Evolutionary conservation across 2,329 filamentous ascomycete genomes (phyloP).

Genomic region (Aspergillus persii): DNA sequence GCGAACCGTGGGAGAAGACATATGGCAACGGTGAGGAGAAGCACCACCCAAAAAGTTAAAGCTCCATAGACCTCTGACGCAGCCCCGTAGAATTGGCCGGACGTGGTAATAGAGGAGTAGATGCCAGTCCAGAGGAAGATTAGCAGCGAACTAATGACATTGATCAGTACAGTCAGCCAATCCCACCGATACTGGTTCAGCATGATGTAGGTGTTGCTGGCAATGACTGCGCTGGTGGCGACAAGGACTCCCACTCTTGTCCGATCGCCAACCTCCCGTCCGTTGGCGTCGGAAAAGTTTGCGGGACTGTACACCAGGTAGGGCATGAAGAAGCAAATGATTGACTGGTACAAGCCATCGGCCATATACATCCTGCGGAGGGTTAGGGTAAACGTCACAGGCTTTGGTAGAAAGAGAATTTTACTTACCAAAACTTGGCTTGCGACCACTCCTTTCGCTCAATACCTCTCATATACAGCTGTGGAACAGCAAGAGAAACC

Average conservation of each 20-base stretch:
- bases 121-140: slow-evolving; percentile 96
- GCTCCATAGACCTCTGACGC: slow-evolving; percentile 76
- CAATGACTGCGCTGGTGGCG: slow-evolving; percentile 76
- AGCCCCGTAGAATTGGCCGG: slow-evolving; percentile 70
- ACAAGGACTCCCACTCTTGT: slow-evolving; percentile 84
- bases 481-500: slow-evolving; percentile 89
- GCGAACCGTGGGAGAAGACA: slow-evolving; percentile 85
- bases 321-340: slow-evolving; percentile 89
- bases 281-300: slow-evolving; percentile 67
- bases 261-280: slow-evolving; percentile 74
- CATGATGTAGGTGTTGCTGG: slow-evolving; percentile 91
- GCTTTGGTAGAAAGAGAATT: neutral
- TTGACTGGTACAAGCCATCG: slow-evolving; percentile 91
- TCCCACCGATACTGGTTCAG: slow-evolving; percentile 98
- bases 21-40: slow-evolving; percentile 74
- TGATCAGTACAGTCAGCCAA: slow-evolving; percentile 86
- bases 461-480: slow-evolving; percentile 92
- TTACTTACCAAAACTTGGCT: slow-evolving; percentile 84
- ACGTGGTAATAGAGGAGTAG: slow-evolving; percentile 64
- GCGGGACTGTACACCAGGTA: slow-evolving; percentile 73
- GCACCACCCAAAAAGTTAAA: slow-evolving; percentile 82
- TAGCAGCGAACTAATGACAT: slow-evolving; percentile 76
- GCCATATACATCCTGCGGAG: slow-evolving; percentile 77
- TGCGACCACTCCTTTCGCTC: slow-evolving; percentile 97
- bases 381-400: slow-evolving; percentile 25